A percentile compares a stretch with the other conserved stretches of the same genome.
These are phyloP conservation scores for Boletus huronensis DNA, from an alignment of 768 basidiomycete genomes.

Conservation along the genomic window DNA sequence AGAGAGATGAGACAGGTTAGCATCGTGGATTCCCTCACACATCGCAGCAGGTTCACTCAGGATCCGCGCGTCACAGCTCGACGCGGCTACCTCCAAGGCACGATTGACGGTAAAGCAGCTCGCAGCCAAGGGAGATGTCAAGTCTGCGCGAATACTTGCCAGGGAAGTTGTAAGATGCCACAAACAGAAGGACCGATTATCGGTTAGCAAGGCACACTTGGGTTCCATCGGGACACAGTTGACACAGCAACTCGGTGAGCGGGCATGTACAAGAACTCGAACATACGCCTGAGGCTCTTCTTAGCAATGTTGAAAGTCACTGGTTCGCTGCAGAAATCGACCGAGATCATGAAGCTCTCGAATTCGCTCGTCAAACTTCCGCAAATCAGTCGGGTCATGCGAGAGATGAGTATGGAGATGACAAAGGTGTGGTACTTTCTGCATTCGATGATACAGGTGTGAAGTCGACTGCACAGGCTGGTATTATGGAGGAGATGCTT, in stretches of 20 bases:
- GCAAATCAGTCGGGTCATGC: conserved; percentile 89
- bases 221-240: conserved; percentile 89
- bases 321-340: conserved; percentile 95
- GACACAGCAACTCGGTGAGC: conserved; percentile 85
- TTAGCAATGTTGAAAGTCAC: conserved; percentile 95
- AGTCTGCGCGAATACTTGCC: conserved; percentile 89
- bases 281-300: neutral
- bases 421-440: conserved; percentile 68
- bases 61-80: conserved; percentile 52
- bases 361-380: conserved; percentile 89
- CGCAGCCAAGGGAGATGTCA: conserved; percentile 86
- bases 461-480: conserved; percentile 57
- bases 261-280: neutral
- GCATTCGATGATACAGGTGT: neutral
- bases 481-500: conserved; percentile 97
- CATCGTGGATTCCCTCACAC: conserved; percentile 9
- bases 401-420: conserved; percentile 99
- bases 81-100: conserved; percentile 76
- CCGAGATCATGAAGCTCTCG: conserved; percentile 98
- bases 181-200: conserved; percentile 90
- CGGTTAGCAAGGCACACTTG: conserved; percentile 88
- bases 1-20: conserved; percentile 95
- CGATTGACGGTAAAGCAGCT: conserved; percentile 80
- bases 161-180: conserved; percentile 91
- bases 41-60: conserved; percentile 12